Evolutionary conservation across 768 basidiomycete species (phyloP), one percentile per base, ranked within the genome.

Genomic region (Lentinus brumalis): DNA sequence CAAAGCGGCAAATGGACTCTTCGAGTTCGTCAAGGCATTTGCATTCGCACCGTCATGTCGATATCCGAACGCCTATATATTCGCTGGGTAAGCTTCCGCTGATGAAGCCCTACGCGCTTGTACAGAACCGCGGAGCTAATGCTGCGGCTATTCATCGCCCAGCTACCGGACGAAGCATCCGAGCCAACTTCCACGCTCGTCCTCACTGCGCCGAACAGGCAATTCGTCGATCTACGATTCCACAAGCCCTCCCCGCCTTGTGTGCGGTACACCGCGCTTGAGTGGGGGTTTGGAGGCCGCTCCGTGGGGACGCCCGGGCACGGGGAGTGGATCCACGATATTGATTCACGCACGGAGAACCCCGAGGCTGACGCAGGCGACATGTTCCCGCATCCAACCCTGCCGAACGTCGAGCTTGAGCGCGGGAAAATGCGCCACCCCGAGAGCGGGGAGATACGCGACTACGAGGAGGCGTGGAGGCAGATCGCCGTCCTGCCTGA

Each of bases 401-500:
- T 56, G 1, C 57, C 57, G 10, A 53, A 54, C 46, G 60, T 61
- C 39, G 51, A 39, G 39, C 47, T 61, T 41, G 64, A 65, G 57
- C 49, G 55, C 15, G 64, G 64, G 14, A 47, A 50, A 3, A 65
- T 65, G 64, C 31, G 30, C 2, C 59, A 59, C 26, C 63, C 63
- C 4, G 63, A 44, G 5, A 61, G 31, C 26, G 59, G 59, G 18
- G 47, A 55, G 53, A 29, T 58, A 11, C 29, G 47, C 9, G 59
- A 61, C 51, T 64, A 64, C 42, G 63, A 64, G 47, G 63, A 64
- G 59, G 60, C 57, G 47, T 64, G 63, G 63, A 56, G 53, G 51
- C 18, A 40, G 14, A 18, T 64, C 2, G 47, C 18, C 7, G 52
- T 58, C n/a, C 40, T 53, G 2, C 42, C 58, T 21, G 50, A 47